Conservation (phyloP, 225 moss, liverwort and hornwort species). For the Physcomitrellopsis africana region DNA sequence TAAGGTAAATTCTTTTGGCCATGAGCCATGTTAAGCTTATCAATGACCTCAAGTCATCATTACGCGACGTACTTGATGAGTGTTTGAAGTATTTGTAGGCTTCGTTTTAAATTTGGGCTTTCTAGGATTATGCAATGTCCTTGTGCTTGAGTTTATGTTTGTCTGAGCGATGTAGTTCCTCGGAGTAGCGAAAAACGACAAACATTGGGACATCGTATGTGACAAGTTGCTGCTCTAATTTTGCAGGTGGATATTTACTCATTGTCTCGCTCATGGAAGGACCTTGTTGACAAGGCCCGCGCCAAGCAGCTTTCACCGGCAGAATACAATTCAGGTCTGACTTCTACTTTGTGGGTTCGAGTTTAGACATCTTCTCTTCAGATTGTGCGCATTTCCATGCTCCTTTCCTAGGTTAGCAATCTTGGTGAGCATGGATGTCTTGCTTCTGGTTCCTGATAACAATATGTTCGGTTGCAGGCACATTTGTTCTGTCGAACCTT, state of each 20-base stretch:
- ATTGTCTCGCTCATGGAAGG: slow-evolving; percentile 91
- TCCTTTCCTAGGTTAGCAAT: not conserved
- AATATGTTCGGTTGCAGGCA: slow-evolving; percentile 62
- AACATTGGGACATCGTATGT: no score
- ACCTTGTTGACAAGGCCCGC: slow-evolving; percentile 88
- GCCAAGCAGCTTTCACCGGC: slow-evolving; percentile 88
- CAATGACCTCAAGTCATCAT: no score
- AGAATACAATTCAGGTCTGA: slow-evolving; percentile 86
- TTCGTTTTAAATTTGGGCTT: not conserved
- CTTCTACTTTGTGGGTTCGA: not conserved
- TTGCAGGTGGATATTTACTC: slow-evolving; percentile 91
- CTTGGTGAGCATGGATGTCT: slow-evolving; percentile 1
- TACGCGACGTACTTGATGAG: not conserved
- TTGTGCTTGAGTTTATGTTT: not conserved
- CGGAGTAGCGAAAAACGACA: no score
- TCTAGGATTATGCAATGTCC: not conserved
- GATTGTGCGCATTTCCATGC: not conserved
- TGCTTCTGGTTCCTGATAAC: slow-evolving; percentile 24
- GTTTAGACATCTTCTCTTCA: not conserved
- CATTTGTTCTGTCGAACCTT: slow-evolving; percentile 90
- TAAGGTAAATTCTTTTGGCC: slow-evolving; percentile 47
- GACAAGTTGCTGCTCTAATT: not conserved
- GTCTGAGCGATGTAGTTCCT: not conserved
- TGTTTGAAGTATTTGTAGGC: not conserved
- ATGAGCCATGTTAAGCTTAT: no score